phyloP scores from a whole-genome alignment of 176 grass and related monocot species.

The Poa annua region DNA sequence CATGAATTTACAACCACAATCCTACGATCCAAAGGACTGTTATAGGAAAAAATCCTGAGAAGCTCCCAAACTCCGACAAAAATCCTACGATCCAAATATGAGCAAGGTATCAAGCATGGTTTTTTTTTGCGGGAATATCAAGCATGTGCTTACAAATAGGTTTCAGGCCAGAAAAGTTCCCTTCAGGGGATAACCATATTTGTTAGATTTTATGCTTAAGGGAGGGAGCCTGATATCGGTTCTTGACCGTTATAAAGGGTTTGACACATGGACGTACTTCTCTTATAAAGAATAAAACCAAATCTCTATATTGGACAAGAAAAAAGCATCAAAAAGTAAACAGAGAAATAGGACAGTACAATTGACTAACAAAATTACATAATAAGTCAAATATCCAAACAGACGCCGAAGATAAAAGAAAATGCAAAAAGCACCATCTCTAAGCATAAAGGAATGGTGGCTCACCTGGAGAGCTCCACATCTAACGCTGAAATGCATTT shows the following conservation, averaged over 20 bases:
- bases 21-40: background rate
- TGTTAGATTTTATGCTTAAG: conserved; percentile 5
- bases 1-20: background rate
- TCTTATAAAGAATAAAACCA: background rate
- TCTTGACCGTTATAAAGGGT: background rate
- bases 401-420: conserved; percentile 33
- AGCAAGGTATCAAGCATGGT: background rate
- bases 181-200: background rate
- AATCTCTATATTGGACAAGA: conserved; percentile 17
- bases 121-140: too few relatives aligned
- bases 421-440: conserved; percentile 35
- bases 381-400: conserved; percentile 6
- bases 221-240: background rate
- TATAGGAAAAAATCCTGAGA: background rate
- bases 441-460: conserved; percentile 21
- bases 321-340: conserved; percentile 22
- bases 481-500: conserved; percentile 65
- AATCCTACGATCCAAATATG: background rate
- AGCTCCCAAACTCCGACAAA: background rate
- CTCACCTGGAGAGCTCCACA: conserved; percentile 85
- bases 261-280: background rate
- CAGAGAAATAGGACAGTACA: background rate
- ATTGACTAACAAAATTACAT: conserved; percentile 10
- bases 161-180: background rate
- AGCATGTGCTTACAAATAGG: background rate